Evolutionary conservation across 305 asterid genomes (phyloP), one percentile per base, ranked within the genome.

Genomic region (Rubia tinctorum): DNA sequence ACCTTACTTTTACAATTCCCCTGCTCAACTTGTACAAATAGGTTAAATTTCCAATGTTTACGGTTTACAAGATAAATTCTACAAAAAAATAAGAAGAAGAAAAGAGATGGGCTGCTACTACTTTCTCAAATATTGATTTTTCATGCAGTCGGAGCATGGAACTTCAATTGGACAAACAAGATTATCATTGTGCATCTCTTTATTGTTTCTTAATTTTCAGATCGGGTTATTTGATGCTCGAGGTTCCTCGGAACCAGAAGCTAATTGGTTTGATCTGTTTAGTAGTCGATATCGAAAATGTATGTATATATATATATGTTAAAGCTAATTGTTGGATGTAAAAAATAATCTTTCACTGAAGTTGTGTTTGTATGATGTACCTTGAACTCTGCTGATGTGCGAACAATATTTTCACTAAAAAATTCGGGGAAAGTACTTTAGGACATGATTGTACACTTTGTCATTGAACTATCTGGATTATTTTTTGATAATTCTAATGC

Each of bases 181-280:
- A 30, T 1, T 30, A 30, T 30, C 37, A 30, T 1, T 30, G 37
- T 30, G 37, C 37, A 30, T 30, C 37, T 30, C 37, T 30, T 30
- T 30, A 30, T 30, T 30, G 37, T 2, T 30, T 30, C 37, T 30
- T 30, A 30, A 30, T 30, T 30, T 30, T 30, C 37, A 30, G 2
- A 30, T 30, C 0, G 37, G 3, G 37, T 30, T 30, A 30, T 30
- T 30, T 30, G 37, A 96, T 76, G 79, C 89, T 62, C 91, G 70
- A 75, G 92, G 93, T 75, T 84, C 96, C 74, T 78, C 88, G 11
- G 99, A 86, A 84, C 88, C 88, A 14, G 98, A 94, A 79, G 99
- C 96, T 86, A 90, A 89, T 69, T 94, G 99, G 99, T 84, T 89
- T 75, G 99, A 94, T 87, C 98, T 94, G 79, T 92, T 94, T 72